A percentile compares a stretch with the other conserved stretches of the same genome.
Evolutionary conservation across 2,329 filamentous ascomycete species (phyloP).

Genomic region (Juglanconis sp.): DNA sequence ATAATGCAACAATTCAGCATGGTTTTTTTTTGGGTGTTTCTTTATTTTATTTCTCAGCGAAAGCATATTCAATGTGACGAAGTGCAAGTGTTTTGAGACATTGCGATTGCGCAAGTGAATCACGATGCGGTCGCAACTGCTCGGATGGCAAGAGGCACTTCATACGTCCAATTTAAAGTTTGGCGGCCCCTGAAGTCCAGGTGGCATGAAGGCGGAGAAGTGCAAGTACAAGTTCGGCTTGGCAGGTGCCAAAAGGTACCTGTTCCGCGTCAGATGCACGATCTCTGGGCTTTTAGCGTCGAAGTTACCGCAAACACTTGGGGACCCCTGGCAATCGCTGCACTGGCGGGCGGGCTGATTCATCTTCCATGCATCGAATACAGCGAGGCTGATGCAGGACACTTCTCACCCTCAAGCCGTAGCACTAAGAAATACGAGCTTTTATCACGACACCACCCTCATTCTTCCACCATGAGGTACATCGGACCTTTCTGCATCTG

Average conservation of each 20-base stretch:
- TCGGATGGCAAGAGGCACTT: not conserved
- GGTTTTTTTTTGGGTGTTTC: too few species aligned
- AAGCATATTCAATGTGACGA: too few species aligned
- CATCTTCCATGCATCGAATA: slow-evolving; percentile 8
- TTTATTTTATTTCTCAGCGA: too few species aligned
- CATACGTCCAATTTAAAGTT: not conserved
- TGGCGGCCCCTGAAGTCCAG: not conserved
- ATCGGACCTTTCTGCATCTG: slow-evolving; percentile 9
- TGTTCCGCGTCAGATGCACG: not conserved
- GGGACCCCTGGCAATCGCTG: not conserved
- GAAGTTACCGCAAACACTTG: not conserved
- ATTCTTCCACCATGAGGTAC: slow-evolving; percentile 10
- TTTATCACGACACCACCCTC: not conserved
- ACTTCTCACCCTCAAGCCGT: slow-evolving; percentile 4
- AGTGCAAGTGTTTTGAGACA: not conserved
- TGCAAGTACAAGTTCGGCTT: not conserved
- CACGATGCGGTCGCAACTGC: not conserved
- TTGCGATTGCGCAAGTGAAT: not conserved
- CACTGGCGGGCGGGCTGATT: slow-evolving; percentile 7
- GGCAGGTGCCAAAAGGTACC: not conserved
- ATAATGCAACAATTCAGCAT: too few species aligned
- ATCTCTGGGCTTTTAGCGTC: not conserved
- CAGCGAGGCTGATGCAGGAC: slow-evolving; percentile 13
- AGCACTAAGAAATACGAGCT: slow-evolving; percentile 9
- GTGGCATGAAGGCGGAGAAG: too few species aligned